These are phyloP conservation scores for Lyophyllum decastes DNA, from an alignment of 768 basidiomycete genomes.

Conservation along the genomic window DNA sequence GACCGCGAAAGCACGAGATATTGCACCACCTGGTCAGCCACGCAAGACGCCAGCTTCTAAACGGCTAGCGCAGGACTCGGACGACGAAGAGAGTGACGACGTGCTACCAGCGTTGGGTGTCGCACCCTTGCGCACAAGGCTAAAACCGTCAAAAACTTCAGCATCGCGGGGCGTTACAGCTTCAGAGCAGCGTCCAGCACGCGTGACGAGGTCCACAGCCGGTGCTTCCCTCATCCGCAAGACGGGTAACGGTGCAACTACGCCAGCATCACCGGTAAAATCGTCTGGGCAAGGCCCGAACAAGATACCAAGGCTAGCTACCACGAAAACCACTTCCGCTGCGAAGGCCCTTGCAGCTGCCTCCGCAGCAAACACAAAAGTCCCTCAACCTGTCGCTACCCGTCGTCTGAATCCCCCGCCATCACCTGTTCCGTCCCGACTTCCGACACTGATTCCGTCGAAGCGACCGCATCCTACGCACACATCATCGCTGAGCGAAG, in stretches of 20 bases:
- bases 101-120: constrained; percentile 63
- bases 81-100: constrained; percentile 66
- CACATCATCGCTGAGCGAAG: constrained; percentile 50
- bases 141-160: constrained; percentile 39
- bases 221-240: constrained; percentile 56
- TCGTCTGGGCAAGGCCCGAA: constrained; percentile 55
- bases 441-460: constrained; percentile 68
- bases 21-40: constrained; percentile 80
- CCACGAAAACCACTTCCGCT: constrained; percentile 50
- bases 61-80: constrained; percentile 66
- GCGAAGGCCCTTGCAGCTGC: constrained; percentile 44
- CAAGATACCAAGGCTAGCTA: constrained; percentile 68
- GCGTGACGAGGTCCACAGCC: constrained; percentile 73
- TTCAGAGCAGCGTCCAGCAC: constrained; percentile 72
- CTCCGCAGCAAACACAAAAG: constrained; percentile 33
- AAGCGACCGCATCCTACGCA: constrained; percentile 49
- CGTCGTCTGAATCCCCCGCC: constrained; percentile 46
- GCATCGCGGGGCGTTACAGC: constrained; percentile 52
- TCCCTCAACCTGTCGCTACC: constrained; percentile 21
- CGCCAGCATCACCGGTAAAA: constrained; percentile 44
- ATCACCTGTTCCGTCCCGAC: constrained; percentile 71
- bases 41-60: constrained; percentile 86
- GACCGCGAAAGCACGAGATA: constrained; percentile 67
- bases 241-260: constrained; percentile 39
- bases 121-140: constrained; percentile 42